phyloP scores from a whole-genome alignment of 1,139 yeast species.

The Kazachstania sp. region DNA sequence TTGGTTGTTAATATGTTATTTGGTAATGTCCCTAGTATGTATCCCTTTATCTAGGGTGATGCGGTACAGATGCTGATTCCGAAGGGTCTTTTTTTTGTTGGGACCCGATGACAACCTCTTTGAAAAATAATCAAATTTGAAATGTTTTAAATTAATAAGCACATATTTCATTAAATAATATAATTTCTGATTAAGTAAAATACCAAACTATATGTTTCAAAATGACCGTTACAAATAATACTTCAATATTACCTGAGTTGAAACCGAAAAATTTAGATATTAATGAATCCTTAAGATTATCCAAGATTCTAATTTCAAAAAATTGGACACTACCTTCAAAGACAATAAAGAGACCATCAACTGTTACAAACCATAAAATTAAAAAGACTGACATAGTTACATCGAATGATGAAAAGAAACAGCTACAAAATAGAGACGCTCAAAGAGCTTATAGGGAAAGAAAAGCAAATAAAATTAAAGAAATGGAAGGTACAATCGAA shows the following conservation, averaged over 20 bases:
- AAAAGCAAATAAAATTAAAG: conserved; percentile 38
- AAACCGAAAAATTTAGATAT: conserved; percentile 5
- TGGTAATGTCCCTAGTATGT: not conserved
- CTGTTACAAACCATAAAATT: not conserved
- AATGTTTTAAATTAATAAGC: too few species aligned
- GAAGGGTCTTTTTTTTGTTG: too few species aligned
- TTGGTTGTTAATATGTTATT: not conserved
- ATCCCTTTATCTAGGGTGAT: not conserved
- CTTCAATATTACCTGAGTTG: not conserved
- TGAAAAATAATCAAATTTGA: too few species aligned
- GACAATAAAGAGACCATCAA: not conserved
- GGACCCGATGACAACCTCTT: too few species aligned
- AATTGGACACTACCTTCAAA: conserved; percentile 85
- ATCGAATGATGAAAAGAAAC: conserved; percentile 39
- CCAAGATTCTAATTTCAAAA: conserved; percentile 59
- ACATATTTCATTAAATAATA: too few species aligned
- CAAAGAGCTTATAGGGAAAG: conserved; percentile 68
- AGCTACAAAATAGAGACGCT: conserved; percentile 93
- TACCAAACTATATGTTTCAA: too few species aligned
- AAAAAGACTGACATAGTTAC: not conserved
- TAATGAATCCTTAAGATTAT: conserved; percentile 2
- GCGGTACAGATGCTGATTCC: too few species aligned
- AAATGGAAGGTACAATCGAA: conserved; percentile 55
- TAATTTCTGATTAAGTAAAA: too few species aligned
- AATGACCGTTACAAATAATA: not conserved